phyloP scores from a whole-genome alignment of 2,329 filamentous ascomycete genomes.

The Aureobasidium subglaciale region DNA sequence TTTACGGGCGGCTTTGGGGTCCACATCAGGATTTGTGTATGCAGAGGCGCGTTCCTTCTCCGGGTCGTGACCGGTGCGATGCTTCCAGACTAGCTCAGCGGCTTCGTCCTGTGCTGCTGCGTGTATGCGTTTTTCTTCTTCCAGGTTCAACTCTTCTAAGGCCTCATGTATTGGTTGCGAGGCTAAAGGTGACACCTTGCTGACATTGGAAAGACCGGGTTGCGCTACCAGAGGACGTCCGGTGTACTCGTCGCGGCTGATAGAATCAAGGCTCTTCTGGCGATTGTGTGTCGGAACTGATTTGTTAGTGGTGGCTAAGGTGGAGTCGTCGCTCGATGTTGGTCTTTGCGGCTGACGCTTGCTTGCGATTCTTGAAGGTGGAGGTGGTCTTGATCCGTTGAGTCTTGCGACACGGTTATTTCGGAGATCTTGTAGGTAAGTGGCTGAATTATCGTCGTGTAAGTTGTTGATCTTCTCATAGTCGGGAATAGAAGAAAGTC shows the following conservation, averaged over 20 bases:
- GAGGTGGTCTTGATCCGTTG: constrained; percentile 62
- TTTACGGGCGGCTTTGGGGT: constrained; percentile 28
- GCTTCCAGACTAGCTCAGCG: constrained; percentile 70
- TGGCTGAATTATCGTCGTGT: constrained; percentile 43
- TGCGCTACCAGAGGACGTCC: constrained; percentile 26
- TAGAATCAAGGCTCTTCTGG: constrained; percentile 8
- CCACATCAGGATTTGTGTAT: constrained; percentile 28
- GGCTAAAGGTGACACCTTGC: background rate
- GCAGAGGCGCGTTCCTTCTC: constrained; percentile 47
- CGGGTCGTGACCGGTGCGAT: constrained; percentile 61
- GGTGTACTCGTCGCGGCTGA: constrained; percentile 23
- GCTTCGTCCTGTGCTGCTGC: constrained; percentile 68
- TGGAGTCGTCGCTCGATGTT: constrained; percentile 21
- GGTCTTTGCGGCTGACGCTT: constrained; percentile 21
- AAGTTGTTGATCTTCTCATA: constrained; percentile 21
- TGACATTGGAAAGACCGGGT: background rate
- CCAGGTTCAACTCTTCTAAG: constrained; percentile 65
- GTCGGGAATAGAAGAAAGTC: constrained; percentile 12
- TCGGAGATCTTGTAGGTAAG: constrained; percentile 65
- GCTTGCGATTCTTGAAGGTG: constrained; percentile 38
- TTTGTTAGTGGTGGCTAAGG: background rate
- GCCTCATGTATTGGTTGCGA: constrained; percentile 62
- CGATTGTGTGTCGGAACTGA: background rate
- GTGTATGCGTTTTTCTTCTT: constrained; percentile 58
- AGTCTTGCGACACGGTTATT: constrained; percentile 61